These are phyloP conservation scores for Chlamydomonas reinhardtii DNA, from an alignment of 163 green algal species.

Conservation along the genomic window DNA sequence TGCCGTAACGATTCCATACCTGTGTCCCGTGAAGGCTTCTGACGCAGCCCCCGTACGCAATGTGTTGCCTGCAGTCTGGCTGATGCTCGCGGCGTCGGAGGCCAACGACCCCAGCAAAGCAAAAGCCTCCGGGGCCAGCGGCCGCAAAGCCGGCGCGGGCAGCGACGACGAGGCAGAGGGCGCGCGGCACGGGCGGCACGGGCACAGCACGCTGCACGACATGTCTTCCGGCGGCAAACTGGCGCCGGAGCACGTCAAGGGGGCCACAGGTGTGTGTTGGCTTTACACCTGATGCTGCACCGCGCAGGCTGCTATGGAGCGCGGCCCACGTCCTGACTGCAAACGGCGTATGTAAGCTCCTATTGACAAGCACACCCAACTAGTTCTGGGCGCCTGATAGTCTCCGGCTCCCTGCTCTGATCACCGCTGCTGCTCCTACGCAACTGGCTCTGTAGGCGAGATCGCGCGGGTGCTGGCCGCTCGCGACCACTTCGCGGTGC, in stretches of 20 bases:
- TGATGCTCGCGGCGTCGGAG: slow-evolving; percentile 2
- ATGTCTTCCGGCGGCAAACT: background rate
- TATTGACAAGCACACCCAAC: too few relatives aligned
- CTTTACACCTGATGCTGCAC: too few relatives aligned
- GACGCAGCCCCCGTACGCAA: too few relatives aligned
- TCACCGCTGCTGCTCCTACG: too few relatives aligned
- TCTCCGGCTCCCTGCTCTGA: too few relatives aligned
- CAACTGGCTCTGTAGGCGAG: background rate
- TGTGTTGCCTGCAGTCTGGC: background rate
- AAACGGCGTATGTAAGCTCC: too few relatives aligned
- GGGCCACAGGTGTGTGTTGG: slow-evolving; percentile 4
- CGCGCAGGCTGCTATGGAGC: too few relatives aligned
- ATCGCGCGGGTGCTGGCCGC: slow-evolving; percentile 32
- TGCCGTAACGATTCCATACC: too few relatives aligned
- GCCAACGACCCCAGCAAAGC: background rate
- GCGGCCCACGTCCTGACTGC: too few relatives aligned
- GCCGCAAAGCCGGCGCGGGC: background rate
- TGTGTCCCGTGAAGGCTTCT: too few relatives aligned
- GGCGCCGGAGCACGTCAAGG: slow-evolving; percentile 31
- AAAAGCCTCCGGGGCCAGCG: background rate
- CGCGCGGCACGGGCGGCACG: background rate
- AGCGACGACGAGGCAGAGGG: slow-evolving; percentile 14
- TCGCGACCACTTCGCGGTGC: slow-evolving; percentile 32
- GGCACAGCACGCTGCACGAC: background rate
- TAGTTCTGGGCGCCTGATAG: too few relatives aligned